Percentiles rank a stretch among this genome's conserved stretches.
phyloP scores from a whole-genome alignment of 2,329 filamentous ascomycete species.

The Elsinoe fawcettii region DNA sequence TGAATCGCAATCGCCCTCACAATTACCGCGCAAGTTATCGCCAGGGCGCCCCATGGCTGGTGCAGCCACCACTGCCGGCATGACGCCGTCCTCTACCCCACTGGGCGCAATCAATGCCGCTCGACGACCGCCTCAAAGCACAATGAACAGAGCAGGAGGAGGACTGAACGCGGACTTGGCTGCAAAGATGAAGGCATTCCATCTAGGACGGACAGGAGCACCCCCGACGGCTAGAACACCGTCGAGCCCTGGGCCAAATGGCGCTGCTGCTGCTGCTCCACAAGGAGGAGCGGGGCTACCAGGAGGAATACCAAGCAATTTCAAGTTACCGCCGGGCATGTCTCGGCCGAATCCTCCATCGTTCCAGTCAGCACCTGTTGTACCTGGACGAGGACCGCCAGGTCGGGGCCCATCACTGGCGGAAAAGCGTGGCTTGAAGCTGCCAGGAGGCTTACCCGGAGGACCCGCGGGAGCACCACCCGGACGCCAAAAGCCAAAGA shows the following conservation, averaged over 20 bases:
- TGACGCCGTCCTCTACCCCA: slow-evolving; percentile 79
- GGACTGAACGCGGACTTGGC: slow-evolving; percentile 51
- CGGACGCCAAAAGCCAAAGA: slow-evolving; percentile 33
- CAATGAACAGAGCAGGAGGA: slow-evolving; percentile 40
- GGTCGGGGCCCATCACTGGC: slow-evolving; percentile 50
- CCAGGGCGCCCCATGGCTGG: slow-evolving; percentile 54
- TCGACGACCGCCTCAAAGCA: slow-evolving; percentile 39
- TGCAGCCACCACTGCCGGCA: slow-evolving; percentile 43
- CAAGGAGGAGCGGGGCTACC: slow-evolving; percentile 19
- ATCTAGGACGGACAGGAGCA: slow-evolving; percentile 55
- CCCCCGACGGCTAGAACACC: slow-evolving; percentile 29
- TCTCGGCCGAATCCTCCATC: slow-evolving; percentile 33
- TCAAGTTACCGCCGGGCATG: slow-evolving; percentile 35
- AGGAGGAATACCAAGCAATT: slow-evolving; percentile 37
- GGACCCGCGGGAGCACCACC: slow-evolving; percentile 32
- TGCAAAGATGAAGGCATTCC: slow-evolving; percentile 63
- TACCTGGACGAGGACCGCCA: slow-evolving; percentile 38
- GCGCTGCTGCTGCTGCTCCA: slow-evolving; percentile 18
- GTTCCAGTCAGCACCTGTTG: slow-evolving; percentile 42
- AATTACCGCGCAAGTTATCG: slow-evolving; percentile 41
- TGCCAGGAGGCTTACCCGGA: slow-evolving; percentile 48
- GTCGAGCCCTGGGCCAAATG: slow-evolving; percentile 23
- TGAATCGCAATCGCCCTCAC: slow-evolving; percentile 5
- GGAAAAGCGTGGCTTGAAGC: slow-evolving; percentile 58
- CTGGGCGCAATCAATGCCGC: slow-evolving; percentile 67